Conservation (phyloP, 768 basidiomycete species). For the Tulasnella sp. region DNA sequence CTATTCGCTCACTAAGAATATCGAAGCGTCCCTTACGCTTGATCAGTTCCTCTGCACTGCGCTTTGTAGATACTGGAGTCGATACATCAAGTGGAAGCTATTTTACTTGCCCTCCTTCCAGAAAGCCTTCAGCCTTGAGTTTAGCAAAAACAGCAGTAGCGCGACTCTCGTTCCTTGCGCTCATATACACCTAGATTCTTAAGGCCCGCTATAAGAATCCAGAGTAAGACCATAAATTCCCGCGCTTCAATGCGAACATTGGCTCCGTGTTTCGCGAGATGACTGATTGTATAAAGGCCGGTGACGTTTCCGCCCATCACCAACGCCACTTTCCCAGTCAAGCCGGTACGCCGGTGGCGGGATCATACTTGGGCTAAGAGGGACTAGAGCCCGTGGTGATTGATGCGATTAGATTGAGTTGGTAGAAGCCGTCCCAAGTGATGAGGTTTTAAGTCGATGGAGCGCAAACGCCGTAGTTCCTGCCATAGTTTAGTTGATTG, state of each 20-base stretch:
- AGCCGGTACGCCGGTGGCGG: constrained; percentile 34
- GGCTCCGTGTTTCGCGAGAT: constrained; percentile 24
- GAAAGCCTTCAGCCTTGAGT: constrained; percentile 36
- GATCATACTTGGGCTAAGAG: constrained; percentile 25
- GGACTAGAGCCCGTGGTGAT: not conserved
- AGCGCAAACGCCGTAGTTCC: no score
- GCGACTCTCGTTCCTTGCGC: constrained; percentile 36
- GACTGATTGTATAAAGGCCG: constrained; percentile 39
- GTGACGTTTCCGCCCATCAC: constrained; percentile 51
- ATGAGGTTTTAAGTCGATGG: no score
- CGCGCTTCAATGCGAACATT: constrained; percentile 24
- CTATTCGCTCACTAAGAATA: constrained; percentile 32
- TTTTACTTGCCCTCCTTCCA: constrained; percentile 34
- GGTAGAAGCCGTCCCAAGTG: no score
- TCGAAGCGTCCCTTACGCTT: constrained; percentile 42
- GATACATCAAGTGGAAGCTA: constrained; percentile 44
- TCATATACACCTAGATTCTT: constrained; percentile 34
- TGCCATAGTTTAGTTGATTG: no score
- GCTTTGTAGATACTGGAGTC: constrained; percentile 38
- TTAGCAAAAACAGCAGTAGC: constrained; percentile 39
- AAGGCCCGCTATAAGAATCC: no score
- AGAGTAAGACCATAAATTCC: no score
- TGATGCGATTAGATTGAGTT: no score
- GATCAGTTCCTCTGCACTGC: constrained; percentile 39
- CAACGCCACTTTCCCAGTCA: constrained; percentile 39